phyloP scores from a whole-genome alignment of 2,329 filamentous ascomycete genomes.

The Blumeria graminis region DNA sequence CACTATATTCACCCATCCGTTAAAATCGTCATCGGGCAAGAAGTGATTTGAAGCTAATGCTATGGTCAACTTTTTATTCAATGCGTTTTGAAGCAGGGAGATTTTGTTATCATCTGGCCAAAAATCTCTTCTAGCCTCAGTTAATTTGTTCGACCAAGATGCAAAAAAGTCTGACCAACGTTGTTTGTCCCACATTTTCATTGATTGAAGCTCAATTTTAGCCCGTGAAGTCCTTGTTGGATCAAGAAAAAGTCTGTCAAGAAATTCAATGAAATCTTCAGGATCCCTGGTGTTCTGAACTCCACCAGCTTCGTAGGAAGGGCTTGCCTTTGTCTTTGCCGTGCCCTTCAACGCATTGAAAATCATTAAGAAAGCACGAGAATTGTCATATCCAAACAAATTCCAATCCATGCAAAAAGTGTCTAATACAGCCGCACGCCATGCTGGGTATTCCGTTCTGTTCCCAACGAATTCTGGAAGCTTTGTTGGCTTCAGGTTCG shows the following conservation, averaged over 20 bases:
- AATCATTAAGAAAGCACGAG: not conserved
- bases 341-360: not conserved
- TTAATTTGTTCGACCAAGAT: not conserved
- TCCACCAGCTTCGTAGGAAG: not conserved
- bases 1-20: not conserved
- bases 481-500: not conserved
- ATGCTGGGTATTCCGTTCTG: not conserved
- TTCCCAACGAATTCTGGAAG: not conserved
- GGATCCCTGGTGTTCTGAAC: not conserved
- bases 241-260: too few species aligned
- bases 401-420: not conserved
- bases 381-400: too few species aligned
- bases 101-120: not conserved
- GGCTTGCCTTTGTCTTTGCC: not conserved
- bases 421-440: not conserved
- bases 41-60: not conserved
- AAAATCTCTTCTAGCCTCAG: not conserved
- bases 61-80: not conserved
- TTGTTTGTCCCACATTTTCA: not conserved
- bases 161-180: not conserved
- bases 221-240: too few species aligned
- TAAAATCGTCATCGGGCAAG: not conserved
- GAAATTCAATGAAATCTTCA: too few species aligned
- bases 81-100: not conserved
- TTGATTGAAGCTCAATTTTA: not conserved